Percentiles rank a stretch among this genome's conserved stretches.
These are phyloP conservation scores for Mycena albidolilacea DNA, from an alignment of 768 basidiomycete species.

Conservation along the genomic window DNA sequence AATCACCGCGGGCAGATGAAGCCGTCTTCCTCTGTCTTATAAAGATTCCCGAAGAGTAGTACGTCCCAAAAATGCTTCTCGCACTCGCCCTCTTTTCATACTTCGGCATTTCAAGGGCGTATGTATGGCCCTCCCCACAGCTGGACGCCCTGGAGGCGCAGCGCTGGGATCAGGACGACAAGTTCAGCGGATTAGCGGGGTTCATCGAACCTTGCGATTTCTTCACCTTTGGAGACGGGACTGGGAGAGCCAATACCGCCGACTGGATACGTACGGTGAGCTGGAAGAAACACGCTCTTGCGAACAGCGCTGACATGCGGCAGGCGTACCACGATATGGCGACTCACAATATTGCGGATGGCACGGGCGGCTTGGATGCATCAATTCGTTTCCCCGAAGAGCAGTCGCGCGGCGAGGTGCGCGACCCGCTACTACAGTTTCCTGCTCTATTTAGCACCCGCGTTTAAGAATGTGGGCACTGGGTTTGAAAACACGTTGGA, in stretches of 20 bases:
- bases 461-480: not conserved
- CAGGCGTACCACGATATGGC: conserved; percentile 9
- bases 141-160: not conserved
- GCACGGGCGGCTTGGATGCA: not conserved
- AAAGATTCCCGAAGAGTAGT: too few relatives aligned
- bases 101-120: not conserved
- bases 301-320: not conserved
- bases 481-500: conserved; percentile 5
- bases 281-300: not conserved
- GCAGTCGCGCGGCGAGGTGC: not conserved
- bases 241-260: not conserved
- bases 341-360: not conserved
- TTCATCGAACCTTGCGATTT: not conserved
- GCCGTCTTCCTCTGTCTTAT: not conserved
- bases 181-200: not conserved
- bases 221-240: not conserved
- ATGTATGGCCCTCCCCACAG: conserved; percentile 8
- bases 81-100: not conserved
- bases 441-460: not conserved
- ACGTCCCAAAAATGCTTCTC: too few relatives aligned
- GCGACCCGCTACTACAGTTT: not conserved
- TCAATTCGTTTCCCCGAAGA: conserved; percentile 11
- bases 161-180: not conserved
- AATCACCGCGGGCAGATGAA: not conserved
- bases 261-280: not conserved